These are phyloP conservation scores for Melastoma malabathricum DNA, from an alignment of 345 rosid species.

Conservation along the genomic window DNA sequence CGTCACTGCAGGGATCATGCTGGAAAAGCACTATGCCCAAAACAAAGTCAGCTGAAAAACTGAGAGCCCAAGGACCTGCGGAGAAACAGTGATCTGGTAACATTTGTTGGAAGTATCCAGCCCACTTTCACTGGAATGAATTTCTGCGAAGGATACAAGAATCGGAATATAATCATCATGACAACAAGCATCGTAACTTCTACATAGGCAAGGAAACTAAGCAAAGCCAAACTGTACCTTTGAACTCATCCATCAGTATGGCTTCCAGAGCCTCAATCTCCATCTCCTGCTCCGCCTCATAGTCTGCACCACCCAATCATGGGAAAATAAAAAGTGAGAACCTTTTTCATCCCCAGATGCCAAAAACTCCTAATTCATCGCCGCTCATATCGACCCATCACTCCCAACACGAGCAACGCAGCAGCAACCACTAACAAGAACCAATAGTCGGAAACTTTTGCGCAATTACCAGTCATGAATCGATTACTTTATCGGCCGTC, in stretches of 20 bases:
- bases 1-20: not conserved
- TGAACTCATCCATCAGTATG: conserved; percentile 92
- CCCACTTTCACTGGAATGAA: conserved; percentile 86
- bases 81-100: conserved; percentile 63
- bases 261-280: conserved; percentile 94
- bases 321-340: not conserved
- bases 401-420: no score
- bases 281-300: conserved; percentile 85
- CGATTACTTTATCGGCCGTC: no score
- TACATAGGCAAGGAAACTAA: conserved; percentile 2
- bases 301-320: conserved; percentile 26
- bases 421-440: no score
- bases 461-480: no score
- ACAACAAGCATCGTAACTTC: conserved; percentile 1
- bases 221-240: conserved; percentile 32
- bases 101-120: conserved; percentile 74
- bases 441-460: no score
- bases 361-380: no score
- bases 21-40: no score
- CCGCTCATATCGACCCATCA: no score
- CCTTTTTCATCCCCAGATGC: no score
- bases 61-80: conserved; percentile 39
- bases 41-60: no score
- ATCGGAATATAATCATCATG: not conserved
- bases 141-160: conserved; percentile 32